A percentile compares a stretch with the other conserved stretches of the same genome.
Evolutionary conservation across 2,329 filamentous ascomycete genomes (phyloP).

Genomic region (Phyllosticta citriasiana): DNA sequence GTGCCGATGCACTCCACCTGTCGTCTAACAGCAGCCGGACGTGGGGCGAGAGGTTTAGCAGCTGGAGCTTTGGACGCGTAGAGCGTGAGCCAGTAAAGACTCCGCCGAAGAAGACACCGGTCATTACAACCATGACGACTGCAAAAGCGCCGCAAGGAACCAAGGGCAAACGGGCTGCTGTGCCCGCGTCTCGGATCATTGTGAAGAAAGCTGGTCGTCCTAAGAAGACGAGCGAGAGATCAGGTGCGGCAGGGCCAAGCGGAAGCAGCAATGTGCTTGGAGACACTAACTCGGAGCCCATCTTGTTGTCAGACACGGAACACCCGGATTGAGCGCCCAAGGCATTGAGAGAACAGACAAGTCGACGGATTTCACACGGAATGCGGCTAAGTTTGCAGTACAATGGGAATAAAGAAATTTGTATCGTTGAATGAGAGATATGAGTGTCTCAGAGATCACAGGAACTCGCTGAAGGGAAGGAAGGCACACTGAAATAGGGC

Average conservation of each 20-base stretch:
- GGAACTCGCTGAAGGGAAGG: not conserved
- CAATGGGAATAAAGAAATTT: not conserved
- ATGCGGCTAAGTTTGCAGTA: not conserved
- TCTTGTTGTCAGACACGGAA: not conserved
- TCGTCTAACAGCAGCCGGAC: not conserved
- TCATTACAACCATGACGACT: not conserved
- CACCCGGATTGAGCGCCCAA: not conserved
- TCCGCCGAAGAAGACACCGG: conserved; percentile 6
- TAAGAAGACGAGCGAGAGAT: not conserved
- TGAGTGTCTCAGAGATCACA: not conserved
- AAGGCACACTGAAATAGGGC: not conserved
- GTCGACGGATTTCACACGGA: not conserved
- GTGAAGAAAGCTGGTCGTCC: not conserved
- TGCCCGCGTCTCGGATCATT: not conserved
- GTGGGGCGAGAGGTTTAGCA: conserved; percentile 9
- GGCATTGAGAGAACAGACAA: not conserved
- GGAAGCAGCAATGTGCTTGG: not conserved
- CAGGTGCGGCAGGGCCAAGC: not conserved
- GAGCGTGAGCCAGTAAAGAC: conserved; percentile 9
- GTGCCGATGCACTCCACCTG: not conserved
- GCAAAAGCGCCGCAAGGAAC: not conserved
- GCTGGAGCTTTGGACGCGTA: conserved; percentile 3
- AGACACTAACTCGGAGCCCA: not conserved
- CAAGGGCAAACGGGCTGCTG: not conserved
- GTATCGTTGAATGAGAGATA: not conserved